Conservation (phyloP, 495 filamentous ascomycete genomes). For the Podospora sp. region DNA sequence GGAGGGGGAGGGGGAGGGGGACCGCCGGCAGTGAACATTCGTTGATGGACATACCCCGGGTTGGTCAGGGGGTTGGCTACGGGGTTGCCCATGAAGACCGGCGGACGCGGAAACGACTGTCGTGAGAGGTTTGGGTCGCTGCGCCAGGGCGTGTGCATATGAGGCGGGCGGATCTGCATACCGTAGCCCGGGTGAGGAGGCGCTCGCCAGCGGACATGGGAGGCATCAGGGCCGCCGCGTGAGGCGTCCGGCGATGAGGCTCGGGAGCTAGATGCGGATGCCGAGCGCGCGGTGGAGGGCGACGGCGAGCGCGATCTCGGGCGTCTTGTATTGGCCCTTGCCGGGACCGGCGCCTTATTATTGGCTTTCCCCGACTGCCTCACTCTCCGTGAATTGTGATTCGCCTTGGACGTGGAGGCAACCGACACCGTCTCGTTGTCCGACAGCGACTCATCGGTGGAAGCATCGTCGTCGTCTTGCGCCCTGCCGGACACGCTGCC, state of each 20-base stretch:
- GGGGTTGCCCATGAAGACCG: not conserved
- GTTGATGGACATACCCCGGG: not conserved
- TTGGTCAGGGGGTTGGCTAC: not conserved
- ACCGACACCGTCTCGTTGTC: slow-evolving; percentile 33
- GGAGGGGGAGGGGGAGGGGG: slow-evolving; percentile 1
- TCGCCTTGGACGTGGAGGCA: slow-evolving; percentile 6
- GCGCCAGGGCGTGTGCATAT: slow-evolving; percentile 7
- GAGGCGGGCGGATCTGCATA: not conserved
- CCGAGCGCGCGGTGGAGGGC: slow-evolving; percentile 19
- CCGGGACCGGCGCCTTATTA: not conserved
- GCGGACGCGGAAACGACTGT: not conserved
- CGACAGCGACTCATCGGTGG: slow-evolving; percentile 38
- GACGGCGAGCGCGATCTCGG: slow-evolving; percentile 25
- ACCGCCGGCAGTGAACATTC: not conserved
- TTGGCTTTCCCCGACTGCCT: slow-evolving; percentile 19
- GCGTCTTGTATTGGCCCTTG: slow-evolving; percentile 2
- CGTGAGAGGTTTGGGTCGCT: slow-evolving; percentile 1
- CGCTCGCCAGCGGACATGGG: not conserved
- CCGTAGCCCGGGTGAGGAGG: not conserved
- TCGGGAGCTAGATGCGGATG: slow-evolving; percentile 33
- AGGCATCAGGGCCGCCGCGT: not conserved
- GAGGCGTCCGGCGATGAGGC: slow-evolving; percentile 2
- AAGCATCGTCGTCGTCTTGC: slow-evolving; percentile 29
- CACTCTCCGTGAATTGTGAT: not conserved
- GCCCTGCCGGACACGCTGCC: slow-evolving; percentile 24